Percentiles rank a stretch among this genome's conserved stretches.
Conservation (phyloP, 2,329 filamentous ascomycete species). For the Aureobasidium sp. region DNA sequence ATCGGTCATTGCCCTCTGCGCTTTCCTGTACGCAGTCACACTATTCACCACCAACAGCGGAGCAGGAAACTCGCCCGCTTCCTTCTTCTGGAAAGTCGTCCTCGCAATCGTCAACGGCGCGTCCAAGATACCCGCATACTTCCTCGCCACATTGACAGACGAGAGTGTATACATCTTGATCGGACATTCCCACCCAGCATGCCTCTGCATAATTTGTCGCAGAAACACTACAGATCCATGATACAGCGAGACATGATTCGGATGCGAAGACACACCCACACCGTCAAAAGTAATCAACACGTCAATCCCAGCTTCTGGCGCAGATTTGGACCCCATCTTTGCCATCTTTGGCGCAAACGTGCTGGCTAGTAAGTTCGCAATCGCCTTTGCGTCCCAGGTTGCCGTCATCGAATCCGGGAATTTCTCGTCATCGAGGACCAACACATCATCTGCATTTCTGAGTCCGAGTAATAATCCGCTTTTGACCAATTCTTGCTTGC, state of each 20-base stretch:
- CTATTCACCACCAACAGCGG: constrained; percentile 66
- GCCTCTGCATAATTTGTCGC: constrained; percentile 54
- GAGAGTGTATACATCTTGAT: constrained; percentile 81
- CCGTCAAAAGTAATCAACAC: constrained; percentile 83
- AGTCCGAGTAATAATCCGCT: constrained; percentile 73
- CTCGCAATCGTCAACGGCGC: constrained; percentile 56
- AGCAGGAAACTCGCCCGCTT: constrained; percentile 48
- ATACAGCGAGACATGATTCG: constrained; percentile 88
- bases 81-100: constrained; percentile 44
- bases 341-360: constrained; percentile 65
- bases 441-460: constrained; percentile 67
- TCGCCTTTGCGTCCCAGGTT: constrained; percentile 64
- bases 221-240: constrained; percentile 72
- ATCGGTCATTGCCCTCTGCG: constrained; percentile 78
- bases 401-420: constrained; percentile 87
- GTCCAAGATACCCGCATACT: constrained; percentile 76
- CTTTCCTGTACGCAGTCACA: constrained; percentile 56
- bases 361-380: constrained; percentile 62
- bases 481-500: constrained; percentile 75
- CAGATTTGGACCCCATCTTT: constrained; percentile 33
- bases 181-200: constrained; percentile 60
- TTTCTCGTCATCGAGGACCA: constrained; percentile 71
- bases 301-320: constrained; percentile 59
- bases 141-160: constrained; percentile 64
- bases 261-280: constrained; percentile 76